Base-by-base conservation (phyloP, 2,329 filamentous ascomycete species). In the Exophiala calicioides region DNA sequence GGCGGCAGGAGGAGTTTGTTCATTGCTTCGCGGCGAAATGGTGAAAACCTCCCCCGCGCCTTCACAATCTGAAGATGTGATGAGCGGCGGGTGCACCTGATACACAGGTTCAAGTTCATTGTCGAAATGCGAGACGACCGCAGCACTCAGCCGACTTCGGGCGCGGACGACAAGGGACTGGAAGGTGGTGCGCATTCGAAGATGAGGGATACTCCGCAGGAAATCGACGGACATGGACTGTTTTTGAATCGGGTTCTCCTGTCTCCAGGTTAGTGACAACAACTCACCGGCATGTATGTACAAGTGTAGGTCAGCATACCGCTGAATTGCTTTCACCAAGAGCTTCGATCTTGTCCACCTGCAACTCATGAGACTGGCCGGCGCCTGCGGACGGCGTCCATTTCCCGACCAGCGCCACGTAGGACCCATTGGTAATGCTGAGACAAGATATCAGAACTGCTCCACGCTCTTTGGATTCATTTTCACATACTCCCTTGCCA, bases 1-100 rank as follows among this genome's bases (percentile, higher is more conserved):
- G n/a, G 37, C 23, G 13, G 24, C 31, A 47, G 44, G 21, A 47
- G 44, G 21, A 45, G 27, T 29, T 29, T 47, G 38, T 12, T 47
- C 47, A 21, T 52, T 50, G 29, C 47, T 54, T 29, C 45, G 44
- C 16, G 80, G 74, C 15, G 74, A 65, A 27, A 97, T 73, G 7
- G 82, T 81, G 62, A 98, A 98, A 13, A 94, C 91, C 65, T 97
- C 90, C 0, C 93, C 93, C 2, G 90, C 93, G 3, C 93, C 93
- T 71, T 98, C 93, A 62, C 93, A 98, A 62, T 98, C 93, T 0
- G 91, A 95, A 0, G 91, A 96, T 1, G 93, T 97, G 61, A 98
- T 88, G 60, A 97, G 84, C 3, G 93, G 93, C 3, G 93, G 88
- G 58, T 97, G 91, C 5, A 88, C 88, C 68, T 97, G 70, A 50